These are phyloP conservation scores for Pseudonitzschia pungens DNA, from an alignment of 108 stramenopile genomes.

Conservation along the genomic window DNA sequence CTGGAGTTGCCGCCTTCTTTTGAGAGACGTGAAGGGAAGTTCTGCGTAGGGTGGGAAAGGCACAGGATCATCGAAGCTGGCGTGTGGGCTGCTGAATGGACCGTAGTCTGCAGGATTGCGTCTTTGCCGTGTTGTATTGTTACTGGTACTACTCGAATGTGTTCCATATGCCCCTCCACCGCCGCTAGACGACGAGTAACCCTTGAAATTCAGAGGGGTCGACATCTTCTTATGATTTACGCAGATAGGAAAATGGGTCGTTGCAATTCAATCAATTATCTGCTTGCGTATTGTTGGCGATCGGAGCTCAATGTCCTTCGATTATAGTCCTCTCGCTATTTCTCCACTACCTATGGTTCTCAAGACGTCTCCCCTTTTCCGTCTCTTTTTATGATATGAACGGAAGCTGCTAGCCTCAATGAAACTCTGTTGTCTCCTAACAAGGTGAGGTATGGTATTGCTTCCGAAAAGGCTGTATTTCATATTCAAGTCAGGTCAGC, in stretches of 20 bases:
- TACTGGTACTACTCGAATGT: neutral
- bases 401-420: no score
- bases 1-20: slow-evolving; percentile 18
- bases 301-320: neutral
- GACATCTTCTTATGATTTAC: neutral
- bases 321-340: no score
- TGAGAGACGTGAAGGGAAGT: slow-evolving; percentile 30
- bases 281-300: slow-evolving; percentile 2
- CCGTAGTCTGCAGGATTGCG: slow-evolving; percentile 14
- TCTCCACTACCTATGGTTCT: no score
- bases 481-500: no score
- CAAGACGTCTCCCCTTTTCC: no score
- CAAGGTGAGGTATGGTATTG: no score
- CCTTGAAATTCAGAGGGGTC: slow-evolving; percentile 21
- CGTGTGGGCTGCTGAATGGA: slow-evolving; percentile 15
- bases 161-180: slow-evolving; percentile 12
- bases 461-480: no score
- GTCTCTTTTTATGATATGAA: no score
- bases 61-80: slow-evolving; percentile 16
- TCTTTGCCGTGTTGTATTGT: neutral
- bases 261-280: neutral
- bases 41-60: slow-evolving; percentile 35
- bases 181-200: neutral
- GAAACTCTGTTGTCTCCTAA: no score
- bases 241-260: neutral